These are phyloP conservation scores for Aspergillus bertholletiae DNA, from an alignment of 495 filamentous ascomycete species.

Conservation along the genomic window DNA sequence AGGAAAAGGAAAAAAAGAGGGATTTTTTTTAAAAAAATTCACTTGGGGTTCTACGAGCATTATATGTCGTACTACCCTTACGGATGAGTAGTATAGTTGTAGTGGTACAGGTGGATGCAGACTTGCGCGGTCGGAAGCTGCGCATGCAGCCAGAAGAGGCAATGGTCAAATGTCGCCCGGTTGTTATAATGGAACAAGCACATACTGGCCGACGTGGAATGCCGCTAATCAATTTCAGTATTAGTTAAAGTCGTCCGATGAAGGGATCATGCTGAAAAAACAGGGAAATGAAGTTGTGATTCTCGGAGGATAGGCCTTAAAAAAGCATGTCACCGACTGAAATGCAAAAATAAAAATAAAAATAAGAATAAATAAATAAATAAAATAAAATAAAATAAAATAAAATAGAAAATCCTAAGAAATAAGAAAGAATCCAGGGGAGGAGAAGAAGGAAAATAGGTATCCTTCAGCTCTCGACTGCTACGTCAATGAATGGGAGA, in stretches of 20 bases:
- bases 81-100: too few species aligned
- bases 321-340: neutral
- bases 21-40: too few species aligned
- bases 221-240: neutral
- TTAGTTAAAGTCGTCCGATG: neutral
- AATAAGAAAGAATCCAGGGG: neutral
- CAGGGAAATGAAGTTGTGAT: neutral
- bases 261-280: neutral
- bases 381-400: neutral
- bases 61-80: neutral
- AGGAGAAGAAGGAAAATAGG: neutral
- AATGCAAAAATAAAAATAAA: too few species aligned
- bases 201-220: too few species aligned
- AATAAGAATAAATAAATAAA: neutral
- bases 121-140: constrained; percentile 6
- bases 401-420: neutral
- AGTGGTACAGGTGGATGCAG: constrained; percentile 7
- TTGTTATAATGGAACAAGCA: neutral
- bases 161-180: constrained; percentile 14
- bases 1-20: neutral
- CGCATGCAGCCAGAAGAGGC: constrained; percentile 26
- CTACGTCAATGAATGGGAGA: neutral
- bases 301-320: neutral
- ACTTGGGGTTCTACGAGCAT: too few species aligned
- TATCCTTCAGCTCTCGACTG: neutral